A percentile compares a stretch with the other conserved stretches of the same genome.
Conservation (phyloP, 371 early-diverging fungal species). For the Haplosporangium sp. region DNA sequence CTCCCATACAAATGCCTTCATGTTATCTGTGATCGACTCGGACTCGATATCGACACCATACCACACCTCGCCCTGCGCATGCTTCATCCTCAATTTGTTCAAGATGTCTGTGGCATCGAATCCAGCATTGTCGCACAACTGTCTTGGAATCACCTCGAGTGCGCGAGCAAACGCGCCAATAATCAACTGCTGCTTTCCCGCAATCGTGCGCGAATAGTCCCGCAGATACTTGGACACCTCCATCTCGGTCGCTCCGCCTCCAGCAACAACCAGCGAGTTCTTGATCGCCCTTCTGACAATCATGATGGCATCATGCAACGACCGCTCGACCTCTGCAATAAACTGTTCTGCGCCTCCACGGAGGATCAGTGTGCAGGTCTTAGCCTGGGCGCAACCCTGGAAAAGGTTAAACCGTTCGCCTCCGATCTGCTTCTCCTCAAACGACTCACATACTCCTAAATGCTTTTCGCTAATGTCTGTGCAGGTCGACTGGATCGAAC, state of each 20-base stretch:
- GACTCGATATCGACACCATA: slow-evolving; percentile 94
- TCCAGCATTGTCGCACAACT: slow-evolving; percentile 99
- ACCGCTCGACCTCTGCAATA: slow-evolving; percentile 99
- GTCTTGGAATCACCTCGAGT: slow-evolving; percentile 98
- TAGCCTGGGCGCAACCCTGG: slow-evolving; percentile 89
- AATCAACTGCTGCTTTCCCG: slow-evolving; percentile 97
- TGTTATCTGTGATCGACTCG: slow-evolving; percentile 93
- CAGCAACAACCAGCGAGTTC: slow-evolving; percentile 95
- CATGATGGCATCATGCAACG: slow-evolving; percentile 99
- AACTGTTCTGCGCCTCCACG: slow-evolving; percentile 99
- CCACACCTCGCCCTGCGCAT: slow-evolving; percentile 90
- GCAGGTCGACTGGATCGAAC: slow-evolving; percentile 92
- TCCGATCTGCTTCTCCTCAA: slow-evolving; percentile 99
- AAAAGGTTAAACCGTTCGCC: slow-evolving; percentile 98
- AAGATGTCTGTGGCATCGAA: slow-evolving; percentile 99
- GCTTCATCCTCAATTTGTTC: slow-evolving; percentile 97
- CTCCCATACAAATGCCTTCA: slow-evolving; percentile 98
- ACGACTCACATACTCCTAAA: slow-evolving; percentile 90
- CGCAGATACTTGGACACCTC: slow-evolving; percentile 96
- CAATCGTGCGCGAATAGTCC: slow-evolving; percentile 90
- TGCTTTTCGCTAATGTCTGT: slow-evolving; percentile 87
- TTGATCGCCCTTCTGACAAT: slow-evolving; percentile 97
- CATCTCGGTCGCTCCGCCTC: slow-evolving; percentile 99
- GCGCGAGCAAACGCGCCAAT: slow-evolving; percentile 98
- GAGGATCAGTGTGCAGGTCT: slow-evolving; percentile 97